Evolutionary conservation across 169 alveolate genomes (phyloP), one percentile per base, ranked within the genome.

Genomic region (Cystoisospora suis): DNA sequence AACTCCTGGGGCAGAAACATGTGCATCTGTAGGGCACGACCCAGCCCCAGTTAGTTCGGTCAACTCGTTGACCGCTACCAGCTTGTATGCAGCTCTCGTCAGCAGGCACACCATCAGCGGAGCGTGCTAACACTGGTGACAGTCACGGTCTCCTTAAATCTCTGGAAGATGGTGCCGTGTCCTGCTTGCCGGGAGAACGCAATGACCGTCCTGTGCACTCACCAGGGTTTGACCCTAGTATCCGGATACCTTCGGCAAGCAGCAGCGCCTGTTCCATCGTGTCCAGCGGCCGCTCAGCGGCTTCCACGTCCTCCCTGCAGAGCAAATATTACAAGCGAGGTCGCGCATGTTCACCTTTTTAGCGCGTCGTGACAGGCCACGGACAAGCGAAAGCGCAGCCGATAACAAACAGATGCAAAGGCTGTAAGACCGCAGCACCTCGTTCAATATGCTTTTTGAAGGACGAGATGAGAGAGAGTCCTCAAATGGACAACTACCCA

Each of bases 221-320:
- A 72, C 83, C 87, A 17, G 90, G 91, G 75, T 38, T 53, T 75
- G 83, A 6, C 90, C 88, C 91, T 40, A 81, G 17, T 20, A 77
- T 38, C 47, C 77, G 5, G 58, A 40, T 9, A 42, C 88, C 80
- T 72, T 72, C 58, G 2, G 89, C 65, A 36, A 90, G 91, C 56
- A 90, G 85, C 34, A 90, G 87, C 56, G 91, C 90, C 83, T 85
- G 93, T 61, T 90, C 91, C 32, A 83, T 69, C 38, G 75, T 91
- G 27, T 75, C 85, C 49, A 90, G 91, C 23, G 88, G 88, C 70
- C 88, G 72, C 87, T 88, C 92, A 46, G 79, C 72, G n/a, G 83
- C 29, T 46, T 42, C 88, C 45, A 42, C 45, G 38, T 75, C 75
- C 1, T 2, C 88, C 1, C 88, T 70, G 77, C n/a, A 86, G 44